These are phyloP conservation scores for Camellia japonica DNA, from an alignment of 148 eudicot genomes.

Conservation along the genomic window DNA sequence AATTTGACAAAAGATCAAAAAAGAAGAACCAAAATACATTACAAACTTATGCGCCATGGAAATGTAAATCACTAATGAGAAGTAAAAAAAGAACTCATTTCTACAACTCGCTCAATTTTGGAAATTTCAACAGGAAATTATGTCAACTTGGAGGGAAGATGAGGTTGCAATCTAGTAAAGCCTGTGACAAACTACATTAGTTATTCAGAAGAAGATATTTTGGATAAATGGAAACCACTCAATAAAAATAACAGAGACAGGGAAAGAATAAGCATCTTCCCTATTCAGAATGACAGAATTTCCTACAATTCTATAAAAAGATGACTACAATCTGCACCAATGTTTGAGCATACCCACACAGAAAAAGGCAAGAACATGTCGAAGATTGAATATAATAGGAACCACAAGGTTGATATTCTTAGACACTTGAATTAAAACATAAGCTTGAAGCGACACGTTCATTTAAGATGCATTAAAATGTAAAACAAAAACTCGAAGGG, in stretches of 20 bases:
- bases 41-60: not conserved
- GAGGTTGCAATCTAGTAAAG: not conserved
- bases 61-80: not conserved
- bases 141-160: not conserved
- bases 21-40: constrained; percentile 4
- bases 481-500: too few species aligned
- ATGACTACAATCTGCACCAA: too few species aligned
- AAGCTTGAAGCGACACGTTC: too few species aligned
- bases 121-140: not conserved
- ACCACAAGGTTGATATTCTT: too few species aligned
- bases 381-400: too few species aligned
- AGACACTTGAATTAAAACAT: too few species aligned
- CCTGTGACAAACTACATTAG: not conserved
- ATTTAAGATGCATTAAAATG: too few species aligned
- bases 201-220: too few species aligned
- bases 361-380: too few species aligned
- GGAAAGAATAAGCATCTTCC: not conserved
- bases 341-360: too few species aligned
- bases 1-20: constrained; percentile 2
- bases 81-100: not conserved
- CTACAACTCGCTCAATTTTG: not conserved
- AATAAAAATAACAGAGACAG: not conserved
- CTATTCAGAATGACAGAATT: not conserved
- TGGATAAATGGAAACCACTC: too few species aligned
- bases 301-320: not conserved